Evolutionary conservation across 176 grass and related monocot genomes (phyloP).

Genomic region (Pontederia crassipes): DNA sequence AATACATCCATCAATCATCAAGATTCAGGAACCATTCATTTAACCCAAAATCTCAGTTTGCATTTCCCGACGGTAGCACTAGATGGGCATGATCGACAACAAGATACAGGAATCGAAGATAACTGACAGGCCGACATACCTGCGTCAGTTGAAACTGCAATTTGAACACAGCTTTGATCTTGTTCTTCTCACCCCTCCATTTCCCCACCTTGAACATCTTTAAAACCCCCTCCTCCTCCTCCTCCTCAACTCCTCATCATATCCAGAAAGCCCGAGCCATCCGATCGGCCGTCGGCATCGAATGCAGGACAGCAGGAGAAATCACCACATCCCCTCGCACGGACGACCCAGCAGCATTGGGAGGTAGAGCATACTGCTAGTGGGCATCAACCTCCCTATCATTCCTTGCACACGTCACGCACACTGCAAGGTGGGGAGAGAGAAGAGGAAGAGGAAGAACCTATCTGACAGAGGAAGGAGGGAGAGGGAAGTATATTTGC

Average conservation of each 20-base stretch:
- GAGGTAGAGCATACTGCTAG: no score
- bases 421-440: no score
- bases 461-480: no score
- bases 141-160: conserved; percentile 76
- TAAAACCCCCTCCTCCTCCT: background rate
- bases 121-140: conserved; percentile 16
- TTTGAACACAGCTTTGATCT: conserved; percentile 83
- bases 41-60: no score
- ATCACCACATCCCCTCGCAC: background rate
- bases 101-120: background rate
- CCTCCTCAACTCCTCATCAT: conserved; percentile 9
- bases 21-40: background rate
- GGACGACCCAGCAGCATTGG: background rate
- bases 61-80: no score
- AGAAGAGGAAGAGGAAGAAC: no score
- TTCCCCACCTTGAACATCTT: conserved; percentile 81
- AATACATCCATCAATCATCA: background rate
- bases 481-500: no score
- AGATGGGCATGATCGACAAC: background rate
- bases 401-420: no score
- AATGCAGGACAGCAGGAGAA: conserved; percentile 11
- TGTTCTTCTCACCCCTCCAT: conserved; percentile 74
- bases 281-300: background rate
- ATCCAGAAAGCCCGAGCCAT: background rate
- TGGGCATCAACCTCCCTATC: no score